These are phyloP conservation scores for Recurvomyces mirabilis DNA, from an alignment of 495 filamentous ascomycete species.

Conservation along the genomic window DNA sequence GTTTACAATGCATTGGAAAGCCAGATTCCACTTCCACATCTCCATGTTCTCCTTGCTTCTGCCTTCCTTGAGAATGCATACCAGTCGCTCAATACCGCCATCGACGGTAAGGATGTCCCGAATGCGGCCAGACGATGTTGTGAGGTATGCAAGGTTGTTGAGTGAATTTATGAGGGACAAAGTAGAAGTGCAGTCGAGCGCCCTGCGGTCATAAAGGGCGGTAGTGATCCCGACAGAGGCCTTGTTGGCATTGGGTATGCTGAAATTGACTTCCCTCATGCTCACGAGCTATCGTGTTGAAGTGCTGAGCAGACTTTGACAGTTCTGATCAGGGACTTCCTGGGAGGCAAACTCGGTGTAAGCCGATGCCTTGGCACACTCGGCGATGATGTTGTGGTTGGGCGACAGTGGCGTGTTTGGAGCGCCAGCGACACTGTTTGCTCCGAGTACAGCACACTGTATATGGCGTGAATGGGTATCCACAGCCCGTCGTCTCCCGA, in stretches of 20 bases:
- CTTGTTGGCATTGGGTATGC: constrained; percentile 99
- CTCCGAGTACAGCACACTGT: too few species aligned
- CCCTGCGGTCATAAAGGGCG: constrained; percentile 91
- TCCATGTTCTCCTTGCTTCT: constrained; percentile 96
- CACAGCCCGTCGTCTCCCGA: too few species aligned
- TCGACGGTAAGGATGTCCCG: constrained; percentile 95
- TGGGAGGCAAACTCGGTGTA: too few species aligned
- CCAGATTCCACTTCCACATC: constrained; percentile 99
- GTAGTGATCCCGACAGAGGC: constrained; percentile 98
- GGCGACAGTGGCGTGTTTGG: too few species aligned
- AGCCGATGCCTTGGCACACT: too few species aligned
- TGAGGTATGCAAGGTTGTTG: constrained; percentile 95
- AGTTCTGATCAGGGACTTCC: too few species aligned
- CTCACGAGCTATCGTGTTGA: too few species aligned
- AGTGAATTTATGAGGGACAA: constrained; percentile 95
- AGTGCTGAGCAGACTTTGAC: too few species aligned
- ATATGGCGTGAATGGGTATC: too few species aligned
- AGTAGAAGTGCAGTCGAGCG: constrained; percentile 95
- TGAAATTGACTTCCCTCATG: constrained; percentile 99
- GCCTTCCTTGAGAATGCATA: constrained; percentile 95
- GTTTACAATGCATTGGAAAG: constrained; percentile 97
- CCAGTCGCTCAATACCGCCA: constrained; percentile 89
- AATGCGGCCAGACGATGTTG: constrained; percentile 95
- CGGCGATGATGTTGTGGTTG: too few species aligned
- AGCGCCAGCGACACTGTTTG: too few species aligned